Evolutionary conservation across 805 yeast species (phyloP).

Genomic region (Saccharomycopsis sp.): DNA sequence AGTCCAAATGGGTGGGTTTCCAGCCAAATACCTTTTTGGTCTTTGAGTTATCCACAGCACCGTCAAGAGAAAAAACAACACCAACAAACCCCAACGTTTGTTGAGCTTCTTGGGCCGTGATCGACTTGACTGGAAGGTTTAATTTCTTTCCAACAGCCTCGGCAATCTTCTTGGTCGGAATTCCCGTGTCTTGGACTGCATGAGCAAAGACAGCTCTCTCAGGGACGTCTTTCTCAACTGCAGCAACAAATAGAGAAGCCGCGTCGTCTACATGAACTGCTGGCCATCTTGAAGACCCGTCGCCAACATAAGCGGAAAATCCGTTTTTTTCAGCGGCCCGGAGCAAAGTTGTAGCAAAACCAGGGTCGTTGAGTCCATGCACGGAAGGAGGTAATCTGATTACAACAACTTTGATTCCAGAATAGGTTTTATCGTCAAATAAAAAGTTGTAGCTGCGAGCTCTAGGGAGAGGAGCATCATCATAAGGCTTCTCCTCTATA

Average conservation of each 20-base stretch:
- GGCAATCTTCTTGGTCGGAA: conserved; percentile 26
- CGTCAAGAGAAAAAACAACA: conserved; percentile 7
- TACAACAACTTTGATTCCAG: conserved; percentile 26
- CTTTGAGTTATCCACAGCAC: neutral
- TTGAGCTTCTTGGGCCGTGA: conserved; percentile 21
- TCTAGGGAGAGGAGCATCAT: conserved; percentile 15
- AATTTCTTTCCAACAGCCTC: conserved; percentile 24
- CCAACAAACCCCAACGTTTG: conserved; percentile 21
- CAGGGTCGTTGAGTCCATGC: conserved; percentile 29
- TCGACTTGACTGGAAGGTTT: conserved; percentile 19
- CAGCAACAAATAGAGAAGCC: conserved; percentile 28
- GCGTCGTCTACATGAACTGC: conserved; percentile 30
- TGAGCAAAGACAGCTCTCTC: conserved; percentile 24
- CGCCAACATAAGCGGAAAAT: conserved; percentile 32
- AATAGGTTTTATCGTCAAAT: conserved; percentile 20
- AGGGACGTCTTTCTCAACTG: conserved; percentile 26
- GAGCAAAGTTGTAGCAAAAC: conserved; percentile 24
- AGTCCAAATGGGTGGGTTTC: neutral
- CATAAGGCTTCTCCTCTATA: neutral
- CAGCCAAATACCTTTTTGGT: neutral
- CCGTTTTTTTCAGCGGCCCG: conserved; percentile 30
- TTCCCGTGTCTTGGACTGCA: conserved; percentile 25
- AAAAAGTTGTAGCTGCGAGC: conserved; percentile 19
- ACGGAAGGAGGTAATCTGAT: conserved; percentile 31
- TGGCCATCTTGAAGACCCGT: conserved; percentile 30